phyloP scores from a whole-genome alignment of 2,329 filamentous ascomycete species.

The Elsinoe fawcettii region DNA sequence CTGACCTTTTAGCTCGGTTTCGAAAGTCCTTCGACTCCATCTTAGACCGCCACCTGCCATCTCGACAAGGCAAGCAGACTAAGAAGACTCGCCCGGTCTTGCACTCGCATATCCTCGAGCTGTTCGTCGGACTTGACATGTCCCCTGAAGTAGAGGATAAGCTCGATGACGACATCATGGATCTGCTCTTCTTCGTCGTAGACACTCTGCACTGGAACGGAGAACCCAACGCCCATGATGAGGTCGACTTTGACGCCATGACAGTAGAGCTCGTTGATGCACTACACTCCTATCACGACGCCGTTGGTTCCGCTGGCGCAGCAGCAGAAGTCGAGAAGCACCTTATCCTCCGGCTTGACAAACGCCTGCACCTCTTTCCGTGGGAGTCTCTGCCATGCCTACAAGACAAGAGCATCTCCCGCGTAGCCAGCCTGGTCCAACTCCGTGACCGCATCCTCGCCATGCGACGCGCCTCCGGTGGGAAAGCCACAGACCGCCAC shows the following conservation, averaged over 20 bases:
- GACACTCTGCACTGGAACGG: conserved; percentile 96
- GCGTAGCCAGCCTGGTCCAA: conserved; percentile 78
- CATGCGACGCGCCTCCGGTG: conserved; percentile 32
- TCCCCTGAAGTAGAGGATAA: conserved; percentile 60
- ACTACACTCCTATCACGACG: conserved; percentile 66
- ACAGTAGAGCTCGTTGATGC: conserved; percentile 82
- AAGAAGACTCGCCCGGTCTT: conserved; percentile 47
- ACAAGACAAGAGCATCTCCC: conserved; percentile 67
- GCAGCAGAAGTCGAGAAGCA: conserved; percentile 44
- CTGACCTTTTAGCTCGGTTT: conserved; percentile 64
- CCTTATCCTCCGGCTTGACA: conserved; percentile 85
- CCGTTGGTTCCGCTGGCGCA: conserved; percentile 27
- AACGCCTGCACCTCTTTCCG: conserved; percentile 80
- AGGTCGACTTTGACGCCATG: conserved; percentile 92
- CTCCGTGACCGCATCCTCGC: conserved; percentile 66
- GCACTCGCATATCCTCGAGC: conserved; percentile 65
- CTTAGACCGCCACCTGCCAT: conserved; percentile 78
- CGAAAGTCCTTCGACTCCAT: conserved; percentile 69
- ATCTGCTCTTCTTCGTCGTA: conserved; percentile 90
- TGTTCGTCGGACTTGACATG: conserved; percentile 81
- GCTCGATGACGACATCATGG: conserved; percentile 81
- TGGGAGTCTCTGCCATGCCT: conserved; percentile 95
- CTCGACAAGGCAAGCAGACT: conserved; percentile 53
- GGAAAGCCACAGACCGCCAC: conserved; percentile 25
- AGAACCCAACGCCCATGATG: conserved; percentile 92